Conservation (phyloP, 169 alveolate genomes). For the Theileria orientalis region DNA sequence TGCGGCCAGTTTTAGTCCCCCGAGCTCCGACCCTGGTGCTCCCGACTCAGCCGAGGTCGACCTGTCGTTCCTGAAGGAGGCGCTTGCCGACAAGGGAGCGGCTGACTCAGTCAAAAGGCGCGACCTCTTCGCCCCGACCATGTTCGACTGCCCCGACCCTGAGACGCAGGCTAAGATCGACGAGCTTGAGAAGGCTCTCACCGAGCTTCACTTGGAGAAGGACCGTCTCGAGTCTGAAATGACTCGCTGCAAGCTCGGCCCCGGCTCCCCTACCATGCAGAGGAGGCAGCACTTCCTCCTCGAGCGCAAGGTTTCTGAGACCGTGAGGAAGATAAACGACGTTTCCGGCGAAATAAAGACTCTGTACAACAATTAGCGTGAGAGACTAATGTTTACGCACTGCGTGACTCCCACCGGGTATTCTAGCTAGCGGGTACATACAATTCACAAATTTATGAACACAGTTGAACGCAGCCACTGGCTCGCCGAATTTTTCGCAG, state of each 20-base stretch:
- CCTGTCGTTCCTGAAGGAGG: background rate
- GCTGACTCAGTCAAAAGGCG: background rate
- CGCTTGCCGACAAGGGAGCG: background rate
- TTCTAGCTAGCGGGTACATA: background rate
- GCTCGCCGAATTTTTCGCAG: too few relatives aligned
- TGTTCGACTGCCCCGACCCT: conserved; percentile 60
- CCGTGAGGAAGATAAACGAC: conserved; percentile 28
- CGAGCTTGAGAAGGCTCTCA: conserved; percentile 45
- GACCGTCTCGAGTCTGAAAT: conserved; percentile 62
- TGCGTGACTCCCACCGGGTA: background rate
- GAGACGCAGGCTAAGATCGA: conserved; percentile 55
- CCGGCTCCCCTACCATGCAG: conserved; percentile 48
- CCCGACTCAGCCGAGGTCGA: too few relatives aligned
- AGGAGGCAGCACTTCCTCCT: conserved; percentile 44
- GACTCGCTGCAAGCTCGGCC: conserved; percentile 58
- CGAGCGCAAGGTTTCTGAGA: conserved; percentile 30
- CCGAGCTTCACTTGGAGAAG: conserved; percentile 58
- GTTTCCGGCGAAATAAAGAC: conserved; percentile 30
- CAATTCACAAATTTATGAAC: background rate
- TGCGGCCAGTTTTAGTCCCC: background rate
- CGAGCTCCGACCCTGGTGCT: background rate
- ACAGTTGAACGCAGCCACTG: too few relatives aligned
- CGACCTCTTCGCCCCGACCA: conserved; percentile 60
- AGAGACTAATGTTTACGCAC: background rate
- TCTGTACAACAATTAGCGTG: conserved; percentile 18